These are phyloP conservation scores for Phytopythium sindhum DNA, from an alignment of 352 stramenopile species.

Conservation along the genomic window DNA sequence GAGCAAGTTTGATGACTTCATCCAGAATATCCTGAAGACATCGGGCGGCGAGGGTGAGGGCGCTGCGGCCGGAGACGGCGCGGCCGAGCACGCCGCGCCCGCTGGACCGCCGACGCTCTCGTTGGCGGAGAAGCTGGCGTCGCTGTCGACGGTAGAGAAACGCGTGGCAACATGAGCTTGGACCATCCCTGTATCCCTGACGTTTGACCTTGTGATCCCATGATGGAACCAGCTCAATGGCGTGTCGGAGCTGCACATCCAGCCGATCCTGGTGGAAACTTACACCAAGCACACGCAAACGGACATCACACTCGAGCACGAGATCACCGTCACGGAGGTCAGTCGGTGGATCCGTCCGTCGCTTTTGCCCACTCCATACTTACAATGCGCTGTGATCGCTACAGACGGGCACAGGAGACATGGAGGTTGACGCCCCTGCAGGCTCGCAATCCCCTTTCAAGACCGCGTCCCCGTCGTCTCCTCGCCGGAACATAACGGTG, in stretches of 20 bases:
- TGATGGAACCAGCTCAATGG: conserved; percentile 34
- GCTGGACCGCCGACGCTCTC: conserved; percentile 42
- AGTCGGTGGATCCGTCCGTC: neutral
- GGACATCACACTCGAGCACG: conserved; percentile 78
- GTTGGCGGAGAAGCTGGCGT: conserved; percentile 71
- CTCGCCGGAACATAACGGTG: conserved; percentile 41
- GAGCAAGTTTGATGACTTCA: conserved; percentile 81
- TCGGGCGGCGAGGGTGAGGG: conserved; percentile 21
- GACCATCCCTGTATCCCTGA: neutral
- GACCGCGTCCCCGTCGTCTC: conserved; percentile 27
- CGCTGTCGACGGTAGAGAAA: conserved; percentile 53
- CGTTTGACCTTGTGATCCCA: neutral
- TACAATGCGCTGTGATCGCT: neutral
- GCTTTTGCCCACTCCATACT: neutral
- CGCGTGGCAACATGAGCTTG: neutral
- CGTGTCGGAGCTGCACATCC: conserved; percentile 79
- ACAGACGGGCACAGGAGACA: conserved; percentile 25
- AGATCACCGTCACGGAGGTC: conserved; percentile 58
- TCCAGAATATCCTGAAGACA: conserved; percentile 81
- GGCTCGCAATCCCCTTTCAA: conserved; percentile 30
- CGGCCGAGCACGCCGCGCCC: conserved; percentile 15
- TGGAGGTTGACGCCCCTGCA: conserved; percentile 35
- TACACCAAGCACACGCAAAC: conserved; percentile 86
- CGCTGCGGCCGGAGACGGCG: conserved; percentile 9
- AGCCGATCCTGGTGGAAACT: conserved; percentile 74